These are phyloP conservation scores for Linum trigynum DNA, from an alignment of 345 rosid genomes.

Conservation along the genomic window DNA sequence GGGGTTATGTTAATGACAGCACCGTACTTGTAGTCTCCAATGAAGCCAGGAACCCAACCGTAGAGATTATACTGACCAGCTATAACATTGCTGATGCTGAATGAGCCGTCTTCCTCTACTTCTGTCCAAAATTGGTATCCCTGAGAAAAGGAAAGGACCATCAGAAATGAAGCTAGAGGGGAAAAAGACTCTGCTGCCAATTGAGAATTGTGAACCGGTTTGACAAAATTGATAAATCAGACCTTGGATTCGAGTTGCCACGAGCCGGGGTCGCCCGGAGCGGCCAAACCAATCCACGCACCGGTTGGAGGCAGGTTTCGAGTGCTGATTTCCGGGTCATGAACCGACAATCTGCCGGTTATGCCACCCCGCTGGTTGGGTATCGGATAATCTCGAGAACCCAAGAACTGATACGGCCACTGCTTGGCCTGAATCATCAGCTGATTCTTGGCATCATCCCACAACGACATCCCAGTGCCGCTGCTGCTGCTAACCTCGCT, in stretches of 20 bases:
- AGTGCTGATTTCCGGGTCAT: neutral
- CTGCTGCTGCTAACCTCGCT: neutral
- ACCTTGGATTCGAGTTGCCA: too few relatives aligned
- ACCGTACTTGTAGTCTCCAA: constrained; percentile 1
- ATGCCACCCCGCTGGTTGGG: too few relatives aligned
- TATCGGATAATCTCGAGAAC: too few relatives aligned
- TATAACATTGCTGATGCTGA: neutral
- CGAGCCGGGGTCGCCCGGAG: too few relatives aligned
- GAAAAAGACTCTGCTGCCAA: neutral
- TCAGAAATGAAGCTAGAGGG: neutral
- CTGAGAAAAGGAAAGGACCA: neutral
- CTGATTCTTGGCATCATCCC: constrained; percentile 25
- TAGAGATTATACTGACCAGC: constrained; percentile 5
- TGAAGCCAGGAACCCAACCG: constrained; percentile 1
- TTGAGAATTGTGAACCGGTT: neutral
- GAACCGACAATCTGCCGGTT: too few relatives aligned
- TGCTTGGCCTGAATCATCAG: too few relatives aligned
- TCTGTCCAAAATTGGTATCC: constrained; percentile 7
- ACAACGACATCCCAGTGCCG: constrained; percentile 4
- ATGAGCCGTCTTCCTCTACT: constrained; percentile 1
- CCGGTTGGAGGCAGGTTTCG: neutral
- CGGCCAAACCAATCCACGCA: too few relatives aligned
- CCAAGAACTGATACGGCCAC: too few relatives aligned
- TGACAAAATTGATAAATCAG: neutral
- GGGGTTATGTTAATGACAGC: neutral